phyloP scores from a whole-genome alignment of 305 asterid species.

The Lippia alba region DNA sequence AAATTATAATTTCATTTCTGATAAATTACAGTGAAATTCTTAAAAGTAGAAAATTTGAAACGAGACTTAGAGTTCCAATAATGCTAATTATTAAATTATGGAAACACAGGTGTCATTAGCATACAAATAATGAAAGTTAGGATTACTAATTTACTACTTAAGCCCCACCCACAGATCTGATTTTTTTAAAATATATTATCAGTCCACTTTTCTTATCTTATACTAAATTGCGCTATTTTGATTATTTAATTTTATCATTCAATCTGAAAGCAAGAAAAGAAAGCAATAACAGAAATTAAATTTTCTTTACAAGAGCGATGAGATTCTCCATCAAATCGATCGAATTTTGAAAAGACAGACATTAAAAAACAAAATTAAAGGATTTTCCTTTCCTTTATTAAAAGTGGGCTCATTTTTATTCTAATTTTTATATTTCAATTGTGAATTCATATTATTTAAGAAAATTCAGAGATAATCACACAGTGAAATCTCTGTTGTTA shows the following conservation, averaged over 20 bases:
- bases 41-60: neutral
- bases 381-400: neutral
- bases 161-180: slow-evolving; percentile 14
- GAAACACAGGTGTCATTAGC: slow-evolving; percentile 17
- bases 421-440: neutral
- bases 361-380: neutral
- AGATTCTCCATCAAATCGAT: no score
- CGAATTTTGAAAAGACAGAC: no score
- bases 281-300: neutral
- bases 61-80: neutral
- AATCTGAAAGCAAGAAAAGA: neutral
- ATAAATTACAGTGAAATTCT: neutral
- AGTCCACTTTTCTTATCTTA: slow-evolving; percentile 25
- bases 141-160: slow-evolving; percentile 10
- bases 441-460: no score
- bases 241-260: neutral
- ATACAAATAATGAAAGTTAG: slow-evolving; percentile 19
- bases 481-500: no score
- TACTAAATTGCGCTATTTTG: slow-evolving; percentile 1
- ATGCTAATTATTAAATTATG: neutral
- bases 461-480: no score
- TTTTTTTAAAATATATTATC: neutral
- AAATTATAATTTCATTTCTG: no score
- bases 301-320: neutral
- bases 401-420: neutral